Percentiles rank a stretch among this genome's conserved stretches.
Evolutionary conservation across 176 grass and related monocot genomes (phyloP).

Genomic region (Zea luxurians): DNA sequence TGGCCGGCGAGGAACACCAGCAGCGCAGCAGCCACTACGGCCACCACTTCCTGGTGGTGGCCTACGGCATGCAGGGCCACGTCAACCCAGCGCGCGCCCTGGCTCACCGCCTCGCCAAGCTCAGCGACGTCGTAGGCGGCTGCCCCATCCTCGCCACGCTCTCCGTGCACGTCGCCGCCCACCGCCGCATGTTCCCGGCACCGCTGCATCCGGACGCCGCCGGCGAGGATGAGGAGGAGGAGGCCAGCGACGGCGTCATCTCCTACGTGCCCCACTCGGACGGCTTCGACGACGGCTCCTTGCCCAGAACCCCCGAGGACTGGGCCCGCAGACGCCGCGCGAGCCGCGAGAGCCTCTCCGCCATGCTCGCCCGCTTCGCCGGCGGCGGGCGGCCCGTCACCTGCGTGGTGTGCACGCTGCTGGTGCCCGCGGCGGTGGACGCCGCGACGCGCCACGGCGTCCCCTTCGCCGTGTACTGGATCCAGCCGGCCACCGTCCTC

Average conservation of each 20-base stretch:
- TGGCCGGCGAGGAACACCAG: not conserved
- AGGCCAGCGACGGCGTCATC: slow-evolving; percentile 28
- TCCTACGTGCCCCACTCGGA: slow-evolving; percentile 36
- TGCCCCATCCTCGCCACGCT: not conserved
- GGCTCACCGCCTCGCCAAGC: not conserved
- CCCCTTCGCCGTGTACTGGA: slow-evolving; percentile 47
- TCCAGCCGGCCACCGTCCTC: slow-evolving; percentile 55
- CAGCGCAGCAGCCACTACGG: not conserved
- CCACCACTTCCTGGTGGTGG: slow-evolving; percentile 25
- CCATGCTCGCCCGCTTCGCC: slow-evolving; percentile 33
- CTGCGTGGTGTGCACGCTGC: slow-evolving; percentile 35
- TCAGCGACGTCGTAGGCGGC: not conserved
- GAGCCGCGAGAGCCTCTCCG: slow-evolving; percentile 17
- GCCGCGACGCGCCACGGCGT: slow-evolving; percentile 21
- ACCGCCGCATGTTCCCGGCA: not conserved
- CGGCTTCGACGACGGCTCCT: slow-evolving; percentile 16
- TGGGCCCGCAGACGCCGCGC: not conserved
- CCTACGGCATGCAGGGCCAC: slow-evolving; percentile 25
- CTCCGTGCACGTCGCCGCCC: not conserved
- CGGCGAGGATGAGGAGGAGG: not conserved
- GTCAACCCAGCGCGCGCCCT: not conserved
- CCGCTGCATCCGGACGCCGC: not conserved
- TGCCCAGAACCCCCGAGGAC: not conserved
- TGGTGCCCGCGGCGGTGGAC: slow-evolving; percentile 6
- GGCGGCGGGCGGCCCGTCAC: slow-evolving; percentile 43